These are phyloP conservation scores for Solanum microdontum DNA, from an alignment of 257 asterid genomes.

Conservation along the genomic window DNA sequence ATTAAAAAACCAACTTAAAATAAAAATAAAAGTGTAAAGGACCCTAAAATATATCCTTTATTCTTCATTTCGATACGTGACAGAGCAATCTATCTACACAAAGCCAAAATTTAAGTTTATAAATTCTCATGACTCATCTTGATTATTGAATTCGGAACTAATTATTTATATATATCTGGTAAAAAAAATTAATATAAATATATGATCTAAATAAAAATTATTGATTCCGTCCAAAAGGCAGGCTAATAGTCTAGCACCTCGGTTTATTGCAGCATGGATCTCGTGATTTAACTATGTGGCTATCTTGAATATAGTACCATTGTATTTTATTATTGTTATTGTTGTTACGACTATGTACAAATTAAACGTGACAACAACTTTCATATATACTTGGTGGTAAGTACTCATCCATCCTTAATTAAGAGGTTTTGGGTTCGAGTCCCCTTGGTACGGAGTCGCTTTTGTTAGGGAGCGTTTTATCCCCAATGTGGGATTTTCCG, in stretches of 20 bases:
- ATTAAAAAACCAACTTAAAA: background rate
- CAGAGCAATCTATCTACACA: background rate
- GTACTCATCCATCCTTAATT: no score
- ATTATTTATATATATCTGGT: no score
- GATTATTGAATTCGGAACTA: background rate
- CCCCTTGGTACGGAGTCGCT: no score
- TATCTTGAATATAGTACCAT: background rate
- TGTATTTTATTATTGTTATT: background rate
- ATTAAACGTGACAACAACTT: background rate
- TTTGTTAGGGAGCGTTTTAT: no score
- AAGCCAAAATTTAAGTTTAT: background rate
- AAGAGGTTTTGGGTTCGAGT: no score
- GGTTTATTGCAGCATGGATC: background rate
- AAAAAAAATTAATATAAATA: background rate
- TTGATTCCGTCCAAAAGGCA: background rate
- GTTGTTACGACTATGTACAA: background rate
- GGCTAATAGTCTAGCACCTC: background rate
- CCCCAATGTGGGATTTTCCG: rapidly evolving
- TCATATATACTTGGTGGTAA: background rate
- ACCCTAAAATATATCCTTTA: no score
- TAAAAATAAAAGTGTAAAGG: background rate
- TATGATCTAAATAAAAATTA: background rate
- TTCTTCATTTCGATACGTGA: background rate
- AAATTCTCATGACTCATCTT: background rate
- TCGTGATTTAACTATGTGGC: background rate